A percentile compares a stretch with the other conserved stretches of the same genome.
Evolutionary conservation across 1,284 basidiomycete genomes (phyloP).

Genomic region (Microbotryomycetes sp.): DNA sequence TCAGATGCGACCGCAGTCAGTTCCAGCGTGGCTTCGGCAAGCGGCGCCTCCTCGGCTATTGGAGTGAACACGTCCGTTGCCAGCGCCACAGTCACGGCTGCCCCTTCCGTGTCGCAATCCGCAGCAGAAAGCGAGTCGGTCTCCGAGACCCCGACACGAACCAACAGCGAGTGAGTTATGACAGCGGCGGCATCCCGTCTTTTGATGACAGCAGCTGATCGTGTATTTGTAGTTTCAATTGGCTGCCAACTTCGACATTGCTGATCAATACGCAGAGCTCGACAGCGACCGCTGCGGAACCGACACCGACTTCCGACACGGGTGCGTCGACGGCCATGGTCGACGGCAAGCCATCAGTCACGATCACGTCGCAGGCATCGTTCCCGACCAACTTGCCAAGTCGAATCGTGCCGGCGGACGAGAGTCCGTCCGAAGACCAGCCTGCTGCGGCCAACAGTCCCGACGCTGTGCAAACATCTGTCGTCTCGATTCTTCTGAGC

Average conservation of each 20-base stretch:
- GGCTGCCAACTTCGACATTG: slow-evolving; percentile 25
- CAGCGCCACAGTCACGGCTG: not conserved
- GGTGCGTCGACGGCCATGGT: slow-evolving; percentile 15
- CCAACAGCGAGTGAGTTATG: slow-evolving; percentile 4
- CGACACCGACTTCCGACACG: slow-evolving; percentile 1
- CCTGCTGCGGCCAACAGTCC: not conserved
- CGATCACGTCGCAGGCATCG: slow-evolving; percentile 23
- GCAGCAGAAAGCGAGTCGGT: not conserved
- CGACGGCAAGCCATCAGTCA: slow-evolving; percentile 22
- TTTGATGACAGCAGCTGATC: not conserved
- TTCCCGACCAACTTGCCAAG: slow-evolving; percentile 28
- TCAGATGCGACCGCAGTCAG: not conserved
- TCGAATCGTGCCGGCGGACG: slow-evolving; percentile 24
- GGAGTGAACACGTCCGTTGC: not conserved
- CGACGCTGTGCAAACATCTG: slow-evolving; percentile 11
- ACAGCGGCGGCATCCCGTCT: not conserved
- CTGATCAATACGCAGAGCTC: slow-evolving; percentile 9
- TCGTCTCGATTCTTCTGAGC: slow-evolving; percentile 31
- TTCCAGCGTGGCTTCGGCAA: not conserved
- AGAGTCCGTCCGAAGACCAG: not conserved
- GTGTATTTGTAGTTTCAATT: slow-evolving; percentile 6
- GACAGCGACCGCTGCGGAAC: not conserved
- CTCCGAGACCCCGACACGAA: not conserved
- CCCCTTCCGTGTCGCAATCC: not conserved
- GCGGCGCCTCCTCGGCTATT: not conserved